Evolutionary conservation across 1,284 basidiomycete species (phyloP), one percentile per base, ranked within the genome.

Genomic region (Apiotrichum montevideense): DNA sequence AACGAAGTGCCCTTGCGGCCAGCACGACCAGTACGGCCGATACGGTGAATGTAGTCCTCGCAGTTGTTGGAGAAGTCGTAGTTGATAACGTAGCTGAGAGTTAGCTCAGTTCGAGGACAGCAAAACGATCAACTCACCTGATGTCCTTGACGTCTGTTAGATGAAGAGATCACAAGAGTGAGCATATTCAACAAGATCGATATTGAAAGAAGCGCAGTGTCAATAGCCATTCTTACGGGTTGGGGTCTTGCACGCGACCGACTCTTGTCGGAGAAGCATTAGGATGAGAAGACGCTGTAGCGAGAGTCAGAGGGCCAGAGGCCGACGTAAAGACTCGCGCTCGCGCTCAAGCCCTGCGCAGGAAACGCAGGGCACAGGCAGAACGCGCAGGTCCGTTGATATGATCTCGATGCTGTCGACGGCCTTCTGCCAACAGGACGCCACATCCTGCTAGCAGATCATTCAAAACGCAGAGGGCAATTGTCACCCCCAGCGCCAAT

Each of bases 51-150:
- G 72, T 81, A 81, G 71, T 81, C 79, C 70, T 79, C 69, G 61
- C 70, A 72, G 67, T 73, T 73, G 79, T 94, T 96, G 4, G 94
- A 91, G 82, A 96, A 97, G 76, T 96, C 93, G 77, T 91, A 95
- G 80, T 93, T 93, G 41, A 72, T 66, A 61, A 68, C 64, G 63
- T 58, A 52, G 55, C 58, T 55, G 35, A 51, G 14, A 21, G 21
- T 62, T 48, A 13, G 51, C 53, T 76, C 52, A 52, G 54, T 49
- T 51, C 54, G 46, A 21, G 21, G 7, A 33, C 7, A 2, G 5
- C 9, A 7, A 6, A 6, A 21, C 11, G 34, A 40, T 39, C 1
- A 29, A 63, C 63, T 66, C 56, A 66, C 65, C 52, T 42, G 50
- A 71, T 76, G 63, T 77, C 74, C 68, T 73, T 73, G 68, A 76